These are phyloP conservation scores for Eleusine coracana DNA, from an alignment of 176 grass and related monocot species.

Conservation along the genomic window DNA sequence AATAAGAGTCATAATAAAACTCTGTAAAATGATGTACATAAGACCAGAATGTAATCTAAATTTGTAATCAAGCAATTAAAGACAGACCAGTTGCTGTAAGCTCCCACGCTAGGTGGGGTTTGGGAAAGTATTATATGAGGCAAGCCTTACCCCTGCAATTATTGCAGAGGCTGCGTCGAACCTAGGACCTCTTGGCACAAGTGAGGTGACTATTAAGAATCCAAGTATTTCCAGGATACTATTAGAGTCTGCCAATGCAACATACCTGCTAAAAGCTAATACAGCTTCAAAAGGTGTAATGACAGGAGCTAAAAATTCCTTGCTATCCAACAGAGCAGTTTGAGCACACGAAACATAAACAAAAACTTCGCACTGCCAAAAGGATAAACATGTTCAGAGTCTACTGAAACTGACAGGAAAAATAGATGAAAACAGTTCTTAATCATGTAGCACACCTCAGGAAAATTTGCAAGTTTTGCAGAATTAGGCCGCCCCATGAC, in stretches of 20 bases:
- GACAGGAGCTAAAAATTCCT: slow-evolving; percentile 88
- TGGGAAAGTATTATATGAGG: too few relatives aligned
- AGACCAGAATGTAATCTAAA: not conserved
- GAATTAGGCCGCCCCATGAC: slow-evolving; percentile 92
- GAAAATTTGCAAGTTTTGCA: slow-evolving; percentile 96
- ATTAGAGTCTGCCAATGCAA: not conserved
- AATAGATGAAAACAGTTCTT: not conserved
- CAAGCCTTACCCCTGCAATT: too few relatives aligned
- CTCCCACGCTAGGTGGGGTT: too few relatives aligned
- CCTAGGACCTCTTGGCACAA: too few relatives aligned
- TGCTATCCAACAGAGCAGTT: slow-evolving; percentile 97
- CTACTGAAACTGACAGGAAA: slow-evolving; percentile 3
- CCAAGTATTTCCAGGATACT: not conserved
- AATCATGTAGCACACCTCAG: slow-evolving; percentile 62
- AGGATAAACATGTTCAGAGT: slow-evolving; percentile 13
- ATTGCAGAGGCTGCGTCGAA: too few relatives aligned
- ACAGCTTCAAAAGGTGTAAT: slow-evolving; percentile 96
- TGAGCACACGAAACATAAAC: slow-evolving; percentile 97
- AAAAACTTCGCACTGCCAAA: slow-evolving; percentile 83
- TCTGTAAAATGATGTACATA: slow-evolving; percentile 2
- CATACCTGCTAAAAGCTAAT: slow-evolving; percentile 90
- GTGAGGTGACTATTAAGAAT: not conserved
- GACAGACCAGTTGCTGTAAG: too few relatives aligned
- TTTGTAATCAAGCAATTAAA: not conserved
- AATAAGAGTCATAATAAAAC: slow-evolving; percentile 9